phyloP scores from a whole-genome alignment of 345 rosid genomes.

The rapeseed (Brassica napus) region Da-Ae NC_063434.1:11943001-11943500 shows the following conservation, averaged over 20 bases:
- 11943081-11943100: neutral
- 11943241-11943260: neutral
- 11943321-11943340: too few species aligned
- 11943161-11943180: neutral
- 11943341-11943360: neutral
- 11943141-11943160: neutral
- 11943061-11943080: neutral
- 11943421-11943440: neutral
- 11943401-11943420: neutral
- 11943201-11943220: neutral
- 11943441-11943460: neutral
- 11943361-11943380: neutral
- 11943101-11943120: neutral
- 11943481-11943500: neutral
- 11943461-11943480: neutral
- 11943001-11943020: neutral
- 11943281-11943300: neutral
- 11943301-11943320: neutral
- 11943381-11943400: neutral
- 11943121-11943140: neutral
- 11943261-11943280: neutral
- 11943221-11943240: neutral
- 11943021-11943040: neutral
- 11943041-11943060: conserved; percentile 5
- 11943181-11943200: neutral